Conservation (phyloP, 768 basidiomycete genomes). For the Candolleomyces aberdarensis region DNA sequence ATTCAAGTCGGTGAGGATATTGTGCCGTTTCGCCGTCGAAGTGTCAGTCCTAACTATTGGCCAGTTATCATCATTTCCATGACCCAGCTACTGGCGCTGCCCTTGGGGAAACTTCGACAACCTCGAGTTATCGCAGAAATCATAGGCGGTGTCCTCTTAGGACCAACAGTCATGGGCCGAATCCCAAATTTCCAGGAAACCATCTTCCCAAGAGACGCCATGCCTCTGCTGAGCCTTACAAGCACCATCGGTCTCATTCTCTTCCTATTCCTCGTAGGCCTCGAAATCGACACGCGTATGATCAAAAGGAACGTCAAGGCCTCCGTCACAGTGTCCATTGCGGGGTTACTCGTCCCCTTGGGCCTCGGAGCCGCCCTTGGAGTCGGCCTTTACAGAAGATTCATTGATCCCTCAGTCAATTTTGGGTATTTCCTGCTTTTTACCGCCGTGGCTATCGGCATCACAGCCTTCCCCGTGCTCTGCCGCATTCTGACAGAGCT, state of each 20-base stretch:
- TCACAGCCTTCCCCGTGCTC: slow-evolving; percentile 80
- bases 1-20: slow-evolving; percentile 63
- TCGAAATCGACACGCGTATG: slow-evolving; percentile 77
- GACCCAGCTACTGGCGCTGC: slow-evolving; percentile 67
- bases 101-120: slow-evolving; percentile 70
- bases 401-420: slow-evolving; percentile 52
- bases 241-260: slow-evolving; percentile 73
- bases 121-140: slow-evolving; percentile 93
- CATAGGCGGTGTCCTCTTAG: slow-evolving; percentile 85
- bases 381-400: slow-evolving; percentile 72
- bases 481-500: slow-evolving; percentile 83
- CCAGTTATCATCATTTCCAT: slow-evolving; percentile 78
- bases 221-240: slow-evolving; percentile 65
- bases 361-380: slow-evolving; percentile 75
- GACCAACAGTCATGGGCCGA: slow-evolving; percentile 73
- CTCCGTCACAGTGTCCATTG: slow-evolving; percentile 56
- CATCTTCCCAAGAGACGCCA: slow-evolving; percentile 55
- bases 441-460: slow-evolving; percentile 77
- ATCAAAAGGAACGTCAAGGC: slow-evolving; percentile 60
- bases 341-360: slow-evolving; percentile 75
- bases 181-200: slow-evolving; percentile 64
- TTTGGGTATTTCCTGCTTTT: slow-evolving; percentile 87
- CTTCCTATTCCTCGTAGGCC: slow-evolving; percentile 80
- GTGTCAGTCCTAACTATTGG: background rate
- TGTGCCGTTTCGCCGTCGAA: background rate